Evolutionary conservation across 345 rosid genomes (phyloP), one percentile per base, ranked within the genome.

Genomic region (Toxicodendron radicans): DNA sequence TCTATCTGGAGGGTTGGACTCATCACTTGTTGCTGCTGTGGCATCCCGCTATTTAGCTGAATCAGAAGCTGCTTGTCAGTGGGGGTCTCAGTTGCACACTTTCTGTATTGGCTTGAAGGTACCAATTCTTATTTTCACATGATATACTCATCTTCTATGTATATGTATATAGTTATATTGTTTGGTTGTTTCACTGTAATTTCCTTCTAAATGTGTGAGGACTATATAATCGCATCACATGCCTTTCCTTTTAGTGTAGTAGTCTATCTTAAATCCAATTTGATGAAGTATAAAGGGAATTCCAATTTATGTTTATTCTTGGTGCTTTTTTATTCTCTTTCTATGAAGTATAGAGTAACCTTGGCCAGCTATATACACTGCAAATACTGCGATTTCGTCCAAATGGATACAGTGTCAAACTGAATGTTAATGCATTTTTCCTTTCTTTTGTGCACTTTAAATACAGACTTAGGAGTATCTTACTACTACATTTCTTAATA

Each of bases 41-140:
- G 88, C 97, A 33, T 77, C 87, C 79, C 93, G 97, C 57, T 76
- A 80, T 61, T 73, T 92, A 80, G 85, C 81, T 41, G 84, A 81
- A 14, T 85, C 90, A 70, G 89, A 86, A 77, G 88, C 85, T 85
- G 91, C 88, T 83, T 66, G 87, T 78, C 97, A 87, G 77, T 92
- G 97, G 97, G 94, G 94, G 38, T 87, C 97, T 24, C 89, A 88
- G 62, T 75, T 92, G 61, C 95, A 92, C 76, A 85, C 90, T 27
- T 92, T 92, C 75, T 90, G 94, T 76, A 76, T 92, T 41, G 94
- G 97, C 79, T 83, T 92, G 80, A 85, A 90, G 97, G 97, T 91
- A 41, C 54, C 54, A 18, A 74, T 51, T 41, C 71, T 73, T 73
- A 32, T 59, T 69, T 51, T 71, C 16, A 1, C 60, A 7, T 75